Base-by-base conservation (phyloP, 352 stramenopile species). In the Globisporangium yorkense region DNA sequence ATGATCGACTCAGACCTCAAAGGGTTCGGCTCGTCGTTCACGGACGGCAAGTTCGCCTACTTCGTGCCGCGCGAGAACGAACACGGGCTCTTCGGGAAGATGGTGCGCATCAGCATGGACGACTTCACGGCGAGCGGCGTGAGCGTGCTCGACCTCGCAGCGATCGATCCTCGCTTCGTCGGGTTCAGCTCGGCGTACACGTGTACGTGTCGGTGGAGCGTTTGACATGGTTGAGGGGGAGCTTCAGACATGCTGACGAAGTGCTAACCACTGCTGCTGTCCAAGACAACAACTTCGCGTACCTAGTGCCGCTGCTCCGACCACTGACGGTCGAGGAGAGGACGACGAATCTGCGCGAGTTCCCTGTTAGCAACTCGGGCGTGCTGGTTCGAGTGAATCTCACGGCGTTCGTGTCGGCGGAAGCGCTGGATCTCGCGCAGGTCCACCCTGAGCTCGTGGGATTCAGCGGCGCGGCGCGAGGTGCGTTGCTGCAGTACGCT, bases 331-430 rank as follows among this genome's bases (percentile, higher is more conserved):
- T 57, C 2, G 70, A 89, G 18, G 77, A 91, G 51, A 57, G 71
- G n/a, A 80, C 79, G 0, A 70, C 60, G 31, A 91, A 87, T 46
- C 49, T 90, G 35, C 76, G 80, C 43, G 79, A 93, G 58, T 90
- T 93, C 46, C 77, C 80, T 4, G 79, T 80, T 15, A 67, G 72
- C 0, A 87, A 75, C 56, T 89, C 83, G 2, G 83, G 83, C 3
- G 44, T 86, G 24, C 56, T 91, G 18, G 75, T 87, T 9, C 74
- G 74, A 46, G 55, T 91, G 3, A 66, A 90, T 12, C 61, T 93
- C 27, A 66, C 41, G 29, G 76, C 63, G 0, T 93, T 91, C 41
- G 15, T 56, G 2, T 61, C 69, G 4, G 63, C 60, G 0, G 69
- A 71, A 1, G 78, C 64, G 37, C 59, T 93, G n/a, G 77, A 93